Base-by-base conservation (phyloP, 441 rosid species). In the Hypseocharis bilobata region DNA sequence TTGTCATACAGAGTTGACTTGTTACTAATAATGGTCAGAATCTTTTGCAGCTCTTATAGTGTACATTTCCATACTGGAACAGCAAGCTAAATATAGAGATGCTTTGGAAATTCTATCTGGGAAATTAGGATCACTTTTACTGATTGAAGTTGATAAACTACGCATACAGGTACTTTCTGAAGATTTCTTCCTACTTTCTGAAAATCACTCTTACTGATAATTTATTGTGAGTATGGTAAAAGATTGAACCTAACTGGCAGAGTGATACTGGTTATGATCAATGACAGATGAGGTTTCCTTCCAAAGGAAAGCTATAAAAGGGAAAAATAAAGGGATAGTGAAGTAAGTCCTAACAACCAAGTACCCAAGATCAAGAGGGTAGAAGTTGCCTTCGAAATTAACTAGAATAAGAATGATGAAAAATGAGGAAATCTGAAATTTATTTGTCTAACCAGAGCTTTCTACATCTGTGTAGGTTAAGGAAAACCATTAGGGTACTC, bases 1-100 rank as follows among this genome's bases (percentile, higher is more conserved):
- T 29, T 55, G 54, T 29, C 40, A 27, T 34, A 22, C 63, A 40
- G 42, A 40, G 8, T 62, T 56, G 19, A 60, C 58, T 62, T 34
- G 6, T 14, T 60, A 27, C 60, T 78, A n/a, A n/a, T 42, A 66
- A 29, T 38, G 16, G 51, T 59, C 52, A 17, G 4, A 55, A 45
- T 69, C 23, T 74, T 64, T 63, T 74, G 77, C 88, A 94, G 98
- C 99, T 81, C 91, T 91, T 72, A 80, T 82, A 30, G 88, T 94
- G 74, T 94, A 94, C 77, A 82, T 94, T 70, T 89, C 96, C 70
- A 81, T 91, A 77, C 75, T 94, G 85, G 99, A 91, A 71, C 94
- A 89, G 64, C 96, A 91, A 78, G 78, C 84, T 63, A 94, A 89
- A 70, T 89, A 82, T 73, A 78, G 77, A 26, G 88, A 89, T 80